Conservation (phyloP, 768 basidiomycete species). For the Leccinum subgranulosum region DNA sequence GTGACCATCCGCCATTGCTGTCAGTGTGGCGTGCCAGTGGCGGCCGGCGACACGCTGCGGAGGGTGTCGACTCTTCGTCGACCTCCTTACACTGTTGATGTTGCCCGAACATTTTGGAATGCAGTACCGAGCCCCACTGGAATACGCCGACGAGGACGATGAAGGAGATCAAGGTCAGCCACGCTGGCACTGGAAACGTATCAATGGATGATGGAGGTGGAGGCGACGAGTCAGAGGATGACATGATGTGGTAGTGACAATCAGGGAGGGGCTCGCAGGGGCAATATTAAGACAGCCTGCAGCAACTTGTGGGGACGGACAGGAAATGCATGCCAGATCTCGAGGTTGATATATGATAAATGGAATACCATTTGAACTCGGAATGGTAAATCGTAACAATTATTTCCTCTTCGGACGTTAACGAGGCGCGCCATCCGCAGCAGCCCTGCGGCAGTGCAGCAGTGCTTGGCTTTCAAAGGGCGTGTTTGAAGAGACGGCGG, state of each 20-base stretch:
- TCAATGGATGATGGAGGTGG: neutral
- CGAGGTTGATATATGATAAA: neutral
- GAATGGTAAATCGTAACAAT: neutral
- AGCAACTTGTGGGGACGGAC: neutral
- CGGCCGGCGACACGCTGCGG: neutral
- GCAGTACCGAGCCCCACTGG: slow-evolving; percentile 25
- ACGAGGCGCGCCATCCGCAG: neutral
- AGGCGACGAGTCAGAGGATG: neutral
- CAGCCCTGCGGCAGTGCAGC: neutral
- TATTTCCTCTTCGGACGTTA: neutral
- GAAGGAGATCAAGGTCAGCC: slow-evolving; percentile 17
- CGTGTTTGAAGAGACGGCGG: neutral
- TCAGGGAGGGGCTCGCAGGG: neutral
- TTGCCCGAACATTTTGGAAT: slow-evolving; percentile 16
- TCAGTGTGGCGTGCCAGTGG: neutral
- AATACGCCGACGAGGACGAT: slow-evolving; percentile 19
- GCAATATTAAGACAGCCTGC: neutral
- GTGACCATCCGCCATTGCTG: slow-evolving; percentile 33
- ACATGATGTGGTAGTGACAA: slow-evolving; percentile 1
- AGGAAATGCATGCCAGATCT: neutral
- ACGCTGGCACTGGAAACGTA: slow-evolving; percentile 12
- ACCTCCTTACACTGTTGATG: neutral
- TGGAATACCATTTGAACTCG: slow-evolving; percentile 1
- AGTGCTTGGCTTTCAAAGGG: neutral
- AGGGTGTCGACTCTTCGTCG: neutral